Conservation (phyloP, 176 grass and related monocot species). For the Oryza nivara region DNA sequence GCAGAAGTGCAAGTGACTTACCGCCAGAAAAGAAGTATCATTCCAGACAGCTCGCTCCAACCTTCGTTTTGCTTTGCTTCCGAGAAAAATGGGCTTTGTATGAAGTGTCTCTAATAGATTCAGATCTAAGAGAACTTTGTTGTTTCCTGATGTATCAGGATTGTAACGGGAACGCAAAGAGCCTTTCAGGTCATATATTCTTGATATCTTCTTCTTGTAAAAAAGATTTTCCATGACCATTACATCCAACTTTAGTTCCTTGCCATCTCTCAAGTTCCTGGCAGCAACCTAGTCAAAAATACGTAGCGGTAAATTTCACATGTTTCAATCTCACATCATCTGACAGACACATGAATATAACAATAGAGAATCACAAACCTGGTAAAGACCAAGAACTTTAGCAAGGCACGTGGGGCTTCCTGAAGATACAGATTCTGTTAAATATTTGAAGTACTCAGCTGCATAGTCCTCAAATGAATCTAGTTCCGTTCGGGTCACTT, state of each 20-base stretch:
- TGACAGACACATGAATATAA: constrained; percentile 20
- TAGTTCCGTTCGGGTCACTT: constrained; percentile 84
- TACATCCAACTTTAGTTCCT: constrained; percentile 86
- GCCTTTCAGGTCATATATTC: constrained; percentile 97
- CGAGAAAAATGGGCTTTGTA: constrained; percentile 94
- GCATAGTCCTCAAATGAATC: constrained; percentile 97
- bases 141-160: constrained; percentile 78
- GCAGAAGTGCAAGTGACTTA: constrained; percentile 41
- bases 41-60: constrained; percentile 92
- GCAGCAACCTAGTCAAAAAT: constrained; percentile 60
- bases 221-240: constrained; percentile 99
- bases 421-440: constrained; percentile 66
- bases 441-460: constrained; percentile 80
- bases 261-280: constrained; percentile 83
- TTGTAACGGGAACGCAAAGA: constrained; percentile 94
- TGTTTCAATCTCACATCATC: constrained; percentile 23
- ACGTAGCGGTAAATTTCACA: neutral
- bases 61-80: constrained; percentile 85
- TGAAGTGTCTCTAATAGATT: constrained; percentile 94
- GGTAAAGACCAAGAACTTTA: constrained; percentile 96
- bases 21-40: constrained; percentile 93
- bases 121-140: constrained; percentile 93
- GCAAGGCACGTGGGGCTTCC: constrained; percentile 83
- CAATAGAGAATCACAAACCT: constrained; percentile 59
- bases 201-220: constrained; percentile 80